Evolutionary conservation across 345 rosid genomes (phyloP), one percentile per base, ranked within the genome.

Genomic region (Brassica rapa): DNA sequence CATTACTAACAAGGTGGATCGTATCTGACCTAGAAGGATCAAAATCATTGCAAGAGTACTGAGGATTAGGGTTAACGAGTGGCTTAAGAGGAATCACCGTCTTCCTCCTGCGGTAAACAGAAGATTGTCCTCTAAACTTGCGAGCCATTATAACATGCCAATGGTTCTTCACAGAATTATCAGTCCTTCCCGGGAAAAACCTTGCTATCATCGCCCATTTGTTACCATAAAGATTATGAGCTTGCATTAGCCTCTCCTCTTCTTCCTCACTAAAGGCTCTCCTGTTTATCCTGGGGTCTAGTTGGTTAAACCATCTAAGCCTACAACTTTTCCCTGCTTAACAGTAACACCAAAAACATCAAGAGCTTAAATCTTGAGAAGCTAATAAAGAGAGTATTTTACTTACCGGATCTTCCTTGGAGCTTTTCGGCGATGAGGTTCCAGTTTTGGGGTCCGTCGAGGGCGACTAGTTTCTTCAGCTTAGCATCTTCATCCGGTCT

Each of bases 381-480:
- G 2, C 12, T 63, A 33, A 46, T 2, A 25, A 35, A 1, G 33
- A 12, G 19, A 35, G 19, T 9, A 30, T 43, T 60, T 46, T 41
- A 60, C 53, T 29, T 81, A 92, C 97, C 98, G 75, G 97, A 92
- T 92, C 98, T 87, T 84, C 97, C 98, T 68, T 82, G 76, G 56
- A 94, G 93, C 83, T 89, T 86, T 77, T 91, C 89, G 3, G 97
- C 95, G 35, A 92, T 90, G 82, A 91, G 80, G 82, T 94, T 94
- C 98, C 98, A 94, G 82, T 92, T 92, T 84, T 92, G 97, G 60
- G 98, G 97, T 9, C 98, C 98, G 57, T 83, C 85, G 41, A 86
- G 84, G 29, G 86, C 79, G 30, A 92, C 97, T 49, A 92, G 90
- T 53, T 92, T 97, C 77, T 83, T 89, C 32, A 92, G 98, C 80